Base-by-base conservation (phyloP, 352 stramenopile species). In the Phytophthora constricta region DNA sequence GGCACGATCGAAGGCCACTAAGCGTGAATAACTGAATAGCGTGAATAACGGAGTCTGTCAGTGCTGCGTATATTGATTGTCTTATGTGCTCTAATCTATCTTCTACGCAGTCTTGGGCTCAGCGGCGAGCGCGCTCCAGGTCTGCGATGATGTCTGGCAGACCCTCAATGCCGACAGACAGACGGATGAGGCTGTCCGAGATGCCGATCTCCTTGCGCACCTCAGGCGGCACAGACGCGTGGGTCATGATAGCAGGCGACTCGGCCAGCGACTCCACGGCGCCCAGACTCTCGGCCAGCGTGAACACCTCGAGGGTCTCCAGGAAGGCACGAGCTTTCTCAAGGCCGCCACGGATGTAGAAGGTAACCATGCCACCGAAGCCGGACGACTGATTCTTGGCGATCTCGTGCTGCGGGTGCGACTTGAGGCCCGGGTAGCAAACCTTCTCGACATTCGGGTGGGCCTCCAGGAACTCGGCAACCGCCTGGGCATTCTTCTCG, bases 221-320 rank as follows among this genome's bases (percentile, higher is more conserved):
- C 65, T 95, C 90, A 51, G 90, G 67, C 9, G 93, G 83, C 81
- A 98, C 91, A 14, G 96, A 97, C 14, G 84, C 90, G 74, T 99
- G 96, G 13, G 95, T 99, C 65, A 98, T 99, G 52, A 95, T 96
- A 10, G 93, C 93, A 33, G 96, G 97, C 58, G 97, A 97, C 69
- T 98, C 98, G 14, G 90, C 91, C 10, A 99, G 83, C 47, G 88
- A 97, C 67, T 96, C 89, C 26, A 95, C 89, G 67, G 98, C 95
- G 31, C 96, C 96, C 5, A 99, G 93, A 73, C 98, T 98, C 62
- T 97, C 96, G 14, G 98, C 84, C 69, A 99, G 88, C 48, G 85
- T 97, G 52, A 97, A 96, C n/a, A 99, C 74, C 55, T 98, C 70
- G 52, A 98, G 72, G 43, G 79, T 88, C 66, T 98, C 90, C 43